These are phyloP conservation scores for Xylaria grammica DNA, from an alignment of 495 filamentous ascomycete genomes.

Conservation along the genomic window DNA sequence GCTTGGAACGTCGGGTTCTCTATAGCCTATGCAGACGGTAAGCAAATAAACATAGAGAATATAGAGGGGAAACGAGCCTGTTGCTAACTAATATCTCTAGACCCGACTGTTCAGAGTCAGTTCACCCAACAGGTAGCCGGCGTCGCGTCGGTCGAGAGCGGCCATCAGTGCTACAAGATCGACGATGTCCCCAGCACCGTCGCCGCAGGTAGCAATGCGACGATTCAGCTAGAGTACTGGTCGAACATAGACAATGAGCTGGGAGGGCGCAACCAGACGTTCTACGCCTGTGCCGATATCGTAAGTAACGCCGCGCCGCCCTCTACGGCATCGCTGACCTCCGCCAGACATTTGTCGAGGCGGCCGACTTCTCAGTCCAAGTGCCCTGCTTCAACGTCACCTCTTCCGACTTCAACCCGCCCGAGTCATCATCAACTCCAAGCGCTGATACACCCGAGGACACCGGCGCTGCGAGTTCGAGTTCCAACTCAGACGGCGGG, in stretches of 20 bases:
- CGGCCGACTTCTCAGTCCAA: constrained; percentile 42
- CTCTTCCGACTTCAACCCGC: constrained; percentile 37
- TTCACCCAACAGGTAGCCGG: constrained; percentile 49
- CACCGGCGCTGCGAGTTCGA: constrained; percentile 3
- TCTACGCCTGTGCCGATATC: constrained; percentile 59
- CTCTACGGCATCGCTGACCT: not conserved
- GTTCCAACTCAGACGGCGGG: constrained; percentile 29
- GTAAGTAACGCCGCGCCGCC: constrained; percentile 19
- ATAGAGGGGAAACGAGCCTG: not conserved
- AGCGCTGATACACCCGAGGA: constrained; percentile 16
- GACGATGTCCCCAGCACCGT: constrained; percentile 44
- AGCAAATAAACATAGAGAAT: constrained; percentile 11
- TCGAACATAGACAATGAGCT: constrained; percentile 46
- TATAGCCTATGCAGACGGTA: constrained; percentile 52
- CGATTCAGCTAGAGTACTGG: constrained; percentile 57
- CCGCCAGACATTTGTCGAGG: constrained; percentile 47
- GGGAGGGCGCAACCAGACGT: constrained; percentile 49
- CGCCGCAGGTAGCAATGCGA: constrained; percentile 51
- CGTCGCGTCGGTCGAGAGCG: constrained; percentile 44
- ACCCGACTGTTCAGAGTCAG: constrained; percentile 49
- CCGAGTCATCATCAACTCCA: constrained; percentile 27
- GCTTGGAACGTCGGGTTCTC: constrained; percentile 54
- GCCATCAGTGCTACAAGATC: constrained; percentile 58
- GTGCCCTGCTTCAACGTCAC: constrained; percentile 60
- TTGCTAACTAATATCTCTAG: constrained; percentile 16